phyloP scores from a whole-genome alignment of 805 yeast genomes.

The Candida pseudoglaebosa region DNA sequence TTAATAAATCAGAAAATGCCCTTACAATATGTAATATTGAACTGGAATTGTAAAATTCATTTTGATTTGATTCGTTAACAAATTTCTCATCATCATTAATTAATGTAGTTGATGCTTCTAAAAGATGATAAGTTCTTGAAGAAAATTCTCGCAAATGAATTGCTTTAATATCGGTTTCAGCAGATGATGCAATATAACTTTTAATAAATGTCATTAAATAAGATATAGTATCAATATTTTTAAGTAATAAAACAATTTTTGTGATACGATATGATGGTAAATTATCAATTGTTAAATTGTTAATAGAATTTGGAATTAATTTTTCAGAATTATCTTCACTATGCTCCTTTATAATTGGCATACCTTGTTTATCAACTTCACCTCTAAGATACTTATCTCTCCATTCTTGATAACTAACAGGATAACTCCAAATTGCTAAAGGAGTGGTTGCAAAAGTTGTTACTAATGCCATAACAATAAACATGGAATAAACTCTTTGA shows the following conservation, averaged over 20 bases:
- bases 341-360: slow-evolving; percentile 9
- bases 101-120: slow-evolving; percentile 53
- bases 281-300: slow-evolving; percentile 9
- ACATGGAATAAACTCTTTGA: slow-evolving; percentile 69
- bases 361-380: slow-evolving; percentile 25
- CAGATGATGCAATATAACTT: slow-evolving; percentile 17
- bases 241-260: slow-evolving; percentile 24
- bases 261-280: slow-evolving; percentile 20
- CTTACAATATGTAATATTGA: slow-evolving; percentile 33
- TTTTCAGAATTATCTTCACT: slow-evolving; percentile 7
- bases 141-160: slow-evolving; percentile 56
- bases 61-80: slow-evolving; percentile 13
- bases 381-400: slow-evolving; percentile 31
- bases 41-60: slow-evolving; percentile 24
- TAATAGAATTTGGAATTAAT: background rate
- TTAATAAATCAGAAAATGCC: slow-evolving; percentile 30
- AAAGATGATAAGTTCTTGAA: slow-evolving; percentile 64
- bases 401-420: slow-evolving; percentile 55
- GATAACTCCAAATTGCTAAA: slow-evolving; percentile 57
- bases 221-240: slow-evolving; percentile 29
- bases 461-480: slow-evolving; percentile 75
- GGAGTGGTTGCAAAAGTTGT: slow-evolving; percentile 82
- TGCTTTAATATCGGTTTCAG: slow-evolving; percentile 39
- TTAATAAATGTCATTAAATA: slow-evolving; percentile 30
- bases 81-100: slow-evolving; percentile 13